Evolutionary conservation across 2,329 filamentous ascomycete species (phyloP).

Genomic region (Colletotrichum lindemuthianum): DNA sequence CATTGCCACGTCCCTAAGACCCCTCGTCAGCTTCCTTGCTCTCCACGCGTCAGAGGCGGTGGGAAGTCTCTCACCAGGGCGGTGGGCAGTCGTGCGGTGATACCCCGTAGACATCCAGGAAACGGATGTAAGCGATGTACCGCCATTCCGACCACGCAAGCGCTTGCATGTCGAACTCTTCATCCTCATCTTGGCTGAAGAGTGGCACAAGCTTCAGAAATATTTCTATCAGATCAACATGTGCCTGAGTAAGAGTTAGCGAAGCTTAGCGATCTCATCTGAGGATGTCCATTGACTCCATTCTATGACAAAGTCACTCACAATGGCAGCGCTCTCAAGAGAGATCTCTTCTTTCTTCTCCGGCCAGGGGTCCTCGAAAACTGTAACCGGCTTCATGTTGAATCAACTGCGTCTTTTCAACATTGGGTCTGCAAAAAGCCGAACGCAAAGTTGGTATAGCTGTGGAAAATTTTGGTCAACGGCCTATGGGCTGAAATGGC

Average conservation of each 20-base stretch:
- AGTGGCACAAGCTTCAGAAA: constrained; percentile 35
- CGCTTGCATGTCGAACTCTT: constrained; percentile 26
- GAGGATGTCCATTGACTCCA: too few species aligned
- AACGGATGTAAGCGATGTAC: constrained; percentile 36
- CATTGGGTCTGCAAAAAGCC: too few species aligned
- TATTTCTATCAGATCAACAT: constrained; percentile 30
- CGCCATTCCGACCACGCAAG: constrained; percentile 38
- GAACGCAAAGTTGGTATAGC: too few species aligned
- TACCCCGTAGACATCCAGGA: constrained; percentile 24
- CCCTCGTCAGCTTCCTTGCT: neutral
- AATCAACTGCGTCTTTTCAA: too few species aligned
- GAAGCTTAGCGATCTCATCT: neutral
- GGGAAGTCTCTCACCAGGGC: constrained; percentile 21
- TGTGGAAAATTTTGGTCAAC: too few species aligned
- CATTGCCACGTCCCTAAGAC: constrained; percentile 36
- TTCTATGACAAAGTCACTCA: neutral
- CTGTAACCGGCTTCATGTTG: neutral
- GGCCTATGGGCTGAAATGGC: too few species aligned
- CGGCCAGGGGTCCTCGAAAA: constrained; percentile 25
- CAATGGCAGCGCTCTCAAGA: constrained; percentile 13
- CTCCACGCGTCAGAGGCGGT: rapidly evolving
- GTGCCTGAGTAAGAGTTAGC: constrained; percentile 17
- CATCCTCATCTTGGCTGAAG: constrained; percentile 23
- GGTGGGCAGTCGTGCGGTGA: constrained; percentile 35
- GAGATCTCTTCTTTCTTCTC: neutral